These are phyloP conservation scores for Annulohypoxylon truncatum DNA, from an alignment of 2,329 filamentous ascomycete species.

Conservation along the genomic window DNA sequence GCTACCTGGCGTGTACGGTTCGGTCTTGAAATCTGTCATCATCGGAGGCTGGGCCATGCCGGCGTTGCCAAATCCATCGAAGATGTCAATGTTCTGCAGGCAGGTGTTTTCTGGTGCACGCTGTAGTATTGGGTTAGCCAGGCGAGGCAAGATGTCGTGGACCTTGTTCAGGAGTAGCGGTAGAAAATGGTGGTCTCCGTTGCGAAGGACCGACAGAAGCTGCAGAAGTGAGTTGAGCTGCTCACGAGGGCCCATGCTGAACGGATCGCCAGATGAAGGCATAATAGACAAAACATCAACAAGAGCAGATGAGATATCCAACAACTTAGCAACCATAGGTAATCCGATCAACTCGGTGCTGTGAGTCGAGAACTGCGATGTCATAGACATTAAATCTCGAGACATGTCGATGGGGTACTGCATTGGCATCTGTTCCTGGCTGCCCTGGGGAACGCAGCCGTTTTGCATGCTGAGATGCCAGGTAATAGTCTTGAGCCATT, in stretches of 20 bases:
- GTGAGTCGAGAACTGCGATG: conserved; percentile 76
- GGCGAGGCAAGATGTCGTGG: conserved; percentile 73
- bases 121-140: conserved; percentile 70
- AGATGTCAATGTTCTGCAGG: conserved; percentile 66
- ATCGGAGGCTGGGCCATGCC: conserved; percentile 68
- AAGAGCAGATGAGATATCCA: conserved; percentile 79
- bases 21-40: conserved; percentile 60
- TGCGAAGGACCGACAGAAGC: conserved; percentile 76
- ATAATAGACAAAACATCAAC: conserved; percentile 78
- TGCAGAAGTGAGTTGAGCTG: conserved; percentile 77
- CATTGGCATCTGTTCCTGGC: conserved; percentile 68
- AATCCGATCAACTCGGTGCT: conserved; percentile 81
- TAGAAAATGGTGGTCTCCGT: conserved; percentile 79
- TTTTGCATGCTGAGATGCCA: conserved; percentile 72
- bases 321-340: conserved; percentile 82
- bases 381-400: conserved; percentile 73
- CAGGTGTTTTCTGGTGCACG: conserved; percentile 66
- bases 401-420: conserved; percentile 72
- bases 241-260: conserved; percentile 75
- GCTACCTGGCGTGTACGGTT: conserved; percentile 50
- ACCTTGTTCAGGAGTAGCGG: conserved; percentile 82
- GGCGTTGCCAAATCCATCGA: conserved; percentile 73
- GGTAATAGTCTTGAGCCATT: conserved; percentile 72
- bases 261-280: conserved; percentile 69
- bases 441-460: conserved; percentile 60